Evolutionary conservation across 305 asterid genomes (phyloP).

Genomic region (Fraxinus floribunda): DNA sequence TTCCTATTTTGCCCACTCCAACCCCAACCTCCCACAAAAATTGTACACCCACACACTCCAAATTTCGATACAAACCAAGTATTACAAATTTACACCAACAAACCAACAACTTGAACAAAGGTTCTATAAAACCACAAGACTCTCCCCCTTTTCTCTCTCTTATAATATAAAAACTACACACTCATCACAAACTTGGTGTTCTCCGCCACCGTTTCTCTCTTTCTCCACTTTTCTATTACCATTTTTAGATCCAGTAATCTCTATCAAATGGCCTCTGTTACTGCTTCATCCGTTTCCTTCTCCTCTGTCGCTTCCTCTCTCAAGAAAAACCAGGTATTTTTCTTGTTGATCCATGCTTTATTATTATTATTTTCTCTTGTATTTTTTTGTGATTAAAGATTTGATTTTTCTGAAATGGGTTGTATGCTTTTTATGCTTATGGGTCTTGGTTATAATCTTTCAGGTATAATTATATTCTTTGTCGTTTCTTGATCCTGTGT

Average conservation of each 20-base stretch:
- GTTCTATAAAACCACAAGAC: not conserved
- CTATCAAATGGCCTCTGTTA: constrained; percentile 64
- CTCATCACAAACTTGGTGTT: not conserved
- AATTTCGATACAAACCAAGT: not conserved
- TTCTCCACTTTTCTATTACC: not conserved
- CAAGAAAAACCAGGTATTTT: constrained; percentile 65
- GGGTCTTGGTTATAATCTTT: not conserved
- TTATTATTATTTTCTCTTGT: not conserved
- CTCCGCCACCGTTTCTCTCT: constrained; percentile 19
- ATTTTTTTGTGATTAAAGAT: not conserved
- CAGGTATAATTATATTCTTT: not conserved
- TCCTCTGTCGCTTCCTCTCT: constrained; percentile 52
- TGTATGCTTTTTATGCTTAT: not conserved
- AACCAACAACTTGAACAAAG: not conserved
- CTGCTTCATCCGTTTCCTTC: constrained; percentile 52
- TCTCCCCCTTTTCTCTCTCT: not conserved
- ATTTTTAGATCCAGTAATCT: constrained; percentile 41
- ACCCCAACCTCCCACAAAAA: not conserved
- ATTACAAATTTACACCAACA: not conserved
- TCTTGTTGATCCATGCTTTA: constrained; percentile 20
- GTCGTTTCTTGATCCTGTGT: not conserved
- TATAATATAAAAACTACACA: not conserved
- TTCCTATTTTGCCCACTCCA: not conserved
- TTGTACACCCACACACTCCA: not conserved
- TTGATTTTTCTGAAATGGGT: not conserved